Evolutionary conservation across 2,329 filamentous ascomycete genomes (phyloP).

Genomic region (Paramyrothecium sp.): DNA sequence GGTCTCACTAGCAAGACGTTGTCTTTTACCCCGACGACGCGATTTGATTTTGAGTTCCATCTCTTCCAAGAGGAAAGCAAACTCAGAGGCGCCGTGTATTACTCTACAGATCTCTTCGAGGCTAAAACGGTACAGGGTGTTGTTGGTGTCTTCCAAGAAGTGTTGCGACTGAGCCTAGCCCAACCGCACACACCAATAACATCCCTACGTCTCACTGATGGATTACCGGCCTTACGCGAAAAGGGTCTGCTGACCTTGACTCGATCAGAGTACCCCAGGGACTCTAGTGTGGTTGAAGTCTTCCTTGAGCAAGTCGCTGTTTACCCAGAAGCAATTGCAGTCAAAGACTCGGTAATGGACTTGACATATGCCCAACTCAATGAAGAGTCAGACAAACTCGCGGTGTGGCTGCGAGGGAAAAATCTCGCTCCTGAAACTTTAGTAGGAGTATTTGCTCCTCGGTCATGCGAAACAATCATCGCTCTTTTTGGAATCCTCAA

Average conservation of each 20-base stretch:
- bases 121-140: slow-evolving; percentile 7
- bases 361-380: slow-evolving; percentile 8
- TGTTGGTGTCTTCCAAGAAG: slow-evolving; percentile 6
- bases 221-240: slow-evolving; percentile 3
- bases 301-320: slow-evolving; percentile 3
- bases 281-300: slow-evolving; percentile 6
- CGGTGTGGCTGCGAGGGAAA: not conserved
- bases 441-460: slow-evolving; percentile 7
- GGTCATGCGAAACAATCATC: slow-evolving; percentile 10
- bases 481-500: slow-evolving; percentile 13
- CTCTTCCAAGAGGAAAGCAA: slow-evolving; percentile 6
- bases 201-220: slow-evolving; percentile 3
- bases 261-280: slow-evolving; percentile 4
- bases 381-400: slow-evolving; percentile 2
- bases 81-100: slow-evolving; percentile 5
- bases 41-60: slow-evolving; percentile 14
- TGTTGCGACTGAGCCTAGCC: slow-evolving; percentile 5
- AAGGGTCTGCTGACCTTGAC: slow-evolving; percentile 5
- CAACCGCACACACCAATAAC: not conserved
- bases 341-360: slow-evolving; percentile 1
- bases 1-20: slow-evolving; percentile 5
- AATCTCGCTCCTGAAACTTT: slow-evolving; percentile 5
- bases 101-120: slow-evolving; percentile 11
- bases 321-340: slow-evolving; percentile 3
- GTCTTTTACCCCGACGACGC: slow-evolving; percentile 2